Conservation (phyloP, 73 alveolate genomes). For the Uronychia setigera region DNA sequence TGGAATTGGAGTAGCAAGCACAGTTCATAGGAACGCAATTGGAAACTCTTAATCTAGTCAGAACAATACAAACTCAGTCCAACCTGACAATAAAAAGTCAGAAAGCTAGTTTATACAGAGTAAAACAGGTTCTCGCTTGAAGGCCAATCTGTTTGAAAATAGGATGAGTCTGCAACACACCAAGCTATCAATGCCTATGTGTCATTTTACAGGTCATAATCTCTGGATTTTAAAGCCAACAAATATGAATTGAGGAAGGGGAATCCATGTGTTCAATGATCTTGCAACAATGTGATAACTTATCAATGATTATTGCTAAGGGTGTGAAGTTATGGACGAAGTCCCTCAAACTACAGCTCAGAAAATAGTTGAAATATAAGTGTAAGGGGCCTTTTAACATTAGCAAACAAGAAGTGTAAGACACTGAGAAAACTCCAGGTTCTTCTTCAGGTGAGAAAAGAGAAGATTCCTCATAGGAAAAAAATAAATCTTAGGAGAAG, state of each 20-base stretch:
- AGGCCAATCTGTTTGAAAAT: background rate
- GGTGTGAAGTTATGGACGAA: constrained; percentile 58
- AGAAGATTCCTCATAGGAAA: no score
- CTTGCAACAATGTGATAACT: constrained; percentile 43
- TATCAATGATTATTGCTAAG: constrained; percentile 62
- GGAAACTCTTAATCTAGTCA: background rate
- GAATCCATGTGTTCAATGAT: constrained; percentile 68
- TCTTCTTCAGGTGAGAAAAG: no score
- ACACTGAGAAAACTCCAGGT: constrained; percentile 5
- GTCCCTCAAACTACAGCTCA: constrained; percentile 10
- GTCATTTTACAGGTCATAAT: constrained; percentile 42
- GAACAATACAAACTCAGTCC: background rate
- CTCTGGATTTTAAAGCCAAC: constrained; percentile 74
- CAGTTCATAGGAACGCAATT: no score
- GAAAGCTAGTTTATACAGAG: background rate
- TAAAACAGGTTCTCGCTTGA: background rate
- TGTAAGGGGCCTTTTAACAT: background rate
- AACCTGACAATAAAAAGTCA: background rate
- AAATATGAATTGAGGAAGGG: constrained; percentile 75
- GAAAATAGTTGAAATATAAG: background rate
- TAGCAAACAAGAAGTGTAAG: constrained; percentile 43
- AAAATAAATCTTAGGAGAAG: background rate
- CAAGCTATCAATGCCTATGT: constrained; percentile 18
- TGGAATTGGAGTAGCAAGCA: no score
- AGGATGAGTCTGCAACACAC: background rate